phyloP scores from a whole-genome alignment of 176 grass and related monocot species.

The Raddia guianensis region DNA sequence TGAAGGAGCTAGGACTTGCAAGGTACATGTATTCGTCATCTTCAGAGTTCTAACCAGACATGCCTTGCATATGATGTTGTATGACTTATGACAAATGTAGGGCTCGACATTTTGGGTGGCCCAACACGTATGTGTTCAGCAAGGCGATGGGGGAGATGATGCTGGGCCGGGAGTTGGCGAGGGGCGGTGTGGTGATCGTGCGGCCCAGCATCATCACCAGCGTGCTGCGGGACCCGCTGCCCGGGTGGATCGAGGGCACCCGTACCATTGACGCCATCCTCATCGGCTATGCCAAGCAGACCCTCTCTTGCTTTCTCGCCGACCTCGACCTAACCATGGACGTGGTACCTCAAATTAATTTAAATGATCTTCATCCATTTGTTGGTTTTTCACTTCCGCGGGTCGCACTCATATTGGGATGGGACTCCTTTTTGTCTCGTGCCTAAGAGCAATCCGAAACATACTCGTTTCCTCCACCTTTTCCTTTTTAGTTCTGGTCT shows the following conservation, averaged over 20 bases:
- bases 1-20: conserved; percentile 77
- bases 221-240: conserved; percentile 62
- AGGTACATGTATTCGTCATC: conserved; percentile 11
- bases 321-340: conserved; percentile 78
- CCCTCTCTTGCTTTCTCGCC: conserved; percentile 73
- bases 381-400: too few species aligned
- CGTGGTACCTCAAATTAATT: conserved; percentile 42
- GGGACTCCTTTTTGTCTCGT: too few species aligned
- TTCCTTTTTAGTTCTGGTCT: too few species aligned
- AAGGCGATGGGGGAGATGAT: conserved; percentile 92
- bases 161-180: conserved; percentile 44
- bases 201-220: conserved; percentile 90
- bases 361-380: too few species aligned
- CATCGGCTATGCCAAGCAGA: conserved; percentile 72
- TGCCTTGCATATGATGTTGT: too few species aligned
- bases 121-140: conserved; percentile 95
- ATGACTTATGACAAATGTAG: conserved; percentile 16
- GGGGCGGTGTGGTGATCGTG: conserved; percentile 58
- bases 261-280: conserved; percentile 76
- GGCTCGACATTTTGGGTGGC: conserved; percentile 78
- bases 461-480: too few species aligned
- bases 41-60: too few species aligned
- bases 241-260: conserved; percentile 83
- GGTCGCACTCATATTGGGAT: too few species aligned
- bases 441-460: too few species aligned